Base-by-base conservation (phyloP, 148 eudicot species). In the Rhododendron vialii region DNA sequence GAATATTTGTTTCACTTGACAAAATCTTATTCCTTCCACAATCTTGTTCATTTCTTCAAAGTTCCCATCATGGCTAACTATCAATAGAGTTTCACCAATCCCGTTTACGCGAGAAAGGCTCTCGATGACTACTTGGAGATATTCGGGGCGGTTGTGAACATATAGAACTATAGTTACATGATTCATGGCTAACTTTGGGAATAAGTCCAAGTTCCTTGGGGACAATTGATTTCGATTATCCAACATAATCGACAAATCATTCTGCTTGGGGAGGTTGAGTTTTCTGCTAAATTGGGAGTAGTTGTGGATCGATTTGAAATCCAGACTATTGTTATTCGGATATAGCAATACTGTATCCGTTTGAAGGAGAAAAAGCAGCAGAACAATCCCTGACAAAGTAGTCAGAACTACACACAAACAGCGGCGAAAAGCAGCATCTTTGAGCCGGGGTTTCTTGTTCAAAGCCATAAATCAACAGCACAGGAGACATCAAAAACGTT, bases 11-110 rank as follows among this genome's bases (percentile, higher is more conserved):
- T 96, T 96, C 88, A 95, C 99, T 87, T 86, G 98, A 87, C 99
- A 96, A 61, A 95, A 96, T 74, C 84, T 92, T 87, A 96, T 95
- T 22, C 92, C 91, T 81, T 96, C 96, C n/a, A 96, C 95, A 80
- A 96, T 92, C 91, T 88, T 92, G 83, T 95, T 96, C 98, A 96
- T 96, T 88, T 93, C 95, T 82, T 95, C 92, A 63, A 94, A 96
- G 87, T 88, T 94, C 24, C 99, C 99, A 88, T 96, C 99, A 83
- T 96, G 99, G 85, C 99, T 96, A 84, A 96, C 98, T 73, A 96
- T 91, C 59, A 96, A 92, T 38, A 96, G 80, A 35, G 98, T 94
- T 89, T 95, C 99, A 57, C 88, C 90, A 67, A 96, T 94, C 65
- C 99, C 94, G 67, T 86, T 91, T 12, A 96, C 99, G 3, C n/a